These are phyloP conservation scores for Priceomyces carsonii DNA, from an alignment of 805 yeast species.

Conservation along the genomic window DNA sequence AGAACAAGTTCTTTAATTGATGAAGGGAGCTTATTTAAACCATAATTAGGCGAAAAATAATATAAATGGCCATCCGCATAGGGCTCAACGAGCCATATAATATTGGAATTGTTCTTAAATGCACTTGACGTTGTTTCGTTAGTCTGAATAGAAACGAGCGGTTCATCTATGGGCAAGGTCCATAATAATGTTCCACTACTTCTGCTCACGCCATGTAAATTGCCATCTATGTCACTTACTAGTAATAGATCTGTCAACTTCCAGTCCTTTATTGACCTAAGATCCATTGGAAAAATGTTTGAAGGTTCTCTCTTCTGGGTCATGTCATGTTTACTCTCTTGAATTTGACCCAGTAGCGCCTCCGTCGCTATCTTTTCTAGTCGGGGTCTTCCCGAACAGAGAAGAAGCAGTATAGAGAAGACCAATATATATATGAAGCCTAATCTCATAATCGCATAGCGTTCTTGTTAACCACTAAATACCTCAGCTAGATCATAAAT, in stretches of 20 bases:
- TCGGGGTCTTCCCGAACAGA: conserved; percentile 17
- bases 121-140: conserved; percentile 12
- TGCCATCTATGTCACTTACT: conserved; percentile 84
- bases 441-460: too few species aligned
- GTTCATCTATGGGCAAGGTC: conserved; percentile 67
- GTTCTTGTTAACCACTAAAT: too few species aligned
- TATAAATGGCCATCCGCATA: conserved; percentile 79
- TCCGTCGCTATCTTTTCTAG: conserved; percentile 18
- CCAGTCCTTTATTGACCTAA: conserved; percentile 47
- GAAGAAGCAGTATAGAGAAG: conserved; percentile 1
- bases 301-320: conserved; percentile 7
- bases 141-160: conserved; percentile 52
- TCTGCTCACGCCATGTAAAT: conserved; percentile 77
- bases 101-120: conserved; percentile 23
- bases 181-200: conserved; percentile 73
- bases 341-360: conserved; percentile 6
- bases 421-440: conserved; percentile 1
- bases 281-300: conserved; percentile 33
- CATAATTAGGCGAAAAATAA: conserved; percentile 72
- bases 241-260: conserved; percentile 58
- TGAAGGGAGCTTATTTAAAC: conserved; percentile 80
- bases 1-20: conserved; percentile 73
- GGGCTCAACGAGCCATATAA: conserved; percentile 90
- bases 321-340: conserved; percentile 1
- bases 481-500: too few species aligned